These are phyloP conservation scores for Acer yangbiense DNA, from an alignment of 345 rosid genomes.

Conservation along the genomic window DNA sequence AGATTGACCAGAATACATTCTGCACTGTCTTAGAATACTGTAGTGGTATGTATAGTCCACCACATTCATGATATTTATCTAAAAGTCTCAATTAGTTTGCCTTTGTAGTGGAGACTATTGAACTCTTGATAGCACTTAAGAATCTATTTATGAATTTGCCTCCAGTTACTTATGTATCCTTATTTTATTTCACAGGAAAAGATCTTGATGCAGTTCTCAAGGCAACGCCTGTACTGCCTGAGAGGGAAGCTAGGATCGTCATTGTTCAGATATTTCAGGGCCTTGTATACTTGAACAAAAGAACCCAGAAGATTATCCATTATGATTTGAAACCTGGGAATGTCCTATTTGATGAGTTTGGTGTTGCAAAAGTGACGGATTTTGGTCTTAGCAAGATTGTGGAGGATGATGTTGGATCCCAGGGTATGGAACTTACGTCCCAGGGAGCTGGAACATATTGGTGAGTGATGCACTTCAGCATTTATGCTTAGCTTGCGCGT, in stretches of 20 bases:
- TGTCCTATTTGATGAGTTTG: slow-evolving; percentile 95
- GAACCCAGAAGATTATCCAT: slow-evolving; percentile 87
- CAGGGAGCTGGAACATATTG: slow-evolving; percentile 99
- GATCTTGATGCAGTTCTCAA: slow-evolving; percentile 98
- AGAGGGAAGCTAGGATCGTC: slow-evolving; percentile 91
- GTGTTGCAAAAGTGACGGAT: slow-evolving; percentile 97
- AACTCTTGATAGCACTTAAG: not conserved
- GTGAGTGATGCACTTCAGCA: slow-evolving; percentile 45
- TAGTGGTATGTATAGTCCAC: slow-evolving; percentile 58
- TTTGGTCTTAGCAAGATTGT: slow-evolving; percentile 99
- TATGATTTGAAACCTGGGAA: slow-evolving; percentile 99
- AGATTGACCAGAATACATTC: slow-evolving; percentile 94
- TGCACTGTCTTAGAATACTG: slow-evolving; percentile 98
- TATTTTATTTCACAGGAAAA: slow-evolving; percentile 60
- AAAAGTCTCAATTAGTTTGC: slow-evolving; percentile 8
- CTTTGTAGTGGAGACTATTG: not conserved
- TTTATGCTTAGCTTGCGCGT: slow-evolving; percentile 10
- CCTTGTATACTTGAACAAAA: slow-evolving; percentile 87
- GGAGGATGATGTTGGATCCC: slow-evolving; percentile 91
- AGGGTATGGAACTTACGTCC: slow-evolving; percentile 99
- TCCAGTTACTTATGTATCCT: slow-evolving; percentile 15
- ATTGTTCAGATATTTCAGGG: slow-evolving; percentile 97
- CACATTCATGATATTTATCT: slow-evolving; percentile 15
- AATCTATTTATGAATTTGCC: slow-evolving; percentile 10
- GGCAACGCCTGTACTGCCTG: slow-evolving; percentile 91